Conservation (phyloP, 78 protist species). For the Dictyostelium brefeldianum region DNA sequence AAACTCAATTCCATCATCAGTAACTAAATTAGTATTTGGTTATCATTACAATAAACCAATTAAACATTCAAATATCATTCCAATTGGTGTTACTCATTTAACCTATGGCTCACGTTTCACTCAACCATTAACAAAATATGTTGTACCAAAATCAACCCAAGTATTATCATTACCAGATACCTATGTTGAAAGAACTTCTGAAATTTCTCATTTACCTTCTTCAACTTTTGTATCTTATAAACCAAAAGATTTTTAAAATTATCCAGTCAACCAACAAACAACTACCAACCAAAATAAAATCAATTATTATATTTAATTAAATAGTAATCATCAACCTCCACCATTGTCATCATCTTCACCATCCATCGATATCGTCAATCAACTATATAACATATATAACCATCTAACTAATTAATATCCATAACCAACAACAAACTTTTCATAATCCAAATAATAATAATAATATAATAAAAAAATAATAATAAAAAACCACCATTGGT, state of each 20-base stretch:
- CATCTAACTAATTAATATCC: too few species aligned
- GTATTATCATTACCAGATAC: not conserved
- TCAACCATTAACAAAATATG: not conserved
- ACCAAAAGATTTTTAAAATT: constrained; percentile 18
- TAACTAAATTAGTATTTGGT: constrained; percentile 11
- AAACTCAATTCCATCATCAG: not conserved
- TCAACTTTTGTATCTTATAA: not conserved
- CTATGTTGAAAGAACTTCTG: not conserved
- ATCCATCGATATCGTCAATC: too few species aligned
- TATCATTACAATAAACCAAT: constrained; percentile 13
- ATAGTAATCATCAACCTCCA: too few species aligned
- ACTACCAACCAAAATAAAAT: too few species aligned
- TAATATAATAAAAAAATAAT: too few species aligned
- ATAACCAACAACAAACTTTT: too few species aligned
- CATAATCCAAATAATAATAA: too few species aligned
- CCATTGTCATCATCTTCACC: too few species aligned
- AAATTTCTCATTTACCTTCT: constrained; percentile 1
- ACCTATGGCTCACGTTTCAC: not conserved
- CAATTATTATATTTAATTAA: too few species aligned
- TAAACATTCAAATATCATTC: not conserved
- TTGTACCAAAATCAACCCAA: not conserved
- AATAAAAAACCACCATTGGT: too few species aligned
- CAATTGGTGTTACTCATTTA: not conserved
- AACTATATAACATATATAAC: too few species aligned
- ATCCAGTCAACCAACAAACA: too few species aligned